These are phyloP conservation scores for Coriolopsis trogii DNA, from an alignment of 1,284 basidiomycete species.

Conservation along the genomic window DNA sequence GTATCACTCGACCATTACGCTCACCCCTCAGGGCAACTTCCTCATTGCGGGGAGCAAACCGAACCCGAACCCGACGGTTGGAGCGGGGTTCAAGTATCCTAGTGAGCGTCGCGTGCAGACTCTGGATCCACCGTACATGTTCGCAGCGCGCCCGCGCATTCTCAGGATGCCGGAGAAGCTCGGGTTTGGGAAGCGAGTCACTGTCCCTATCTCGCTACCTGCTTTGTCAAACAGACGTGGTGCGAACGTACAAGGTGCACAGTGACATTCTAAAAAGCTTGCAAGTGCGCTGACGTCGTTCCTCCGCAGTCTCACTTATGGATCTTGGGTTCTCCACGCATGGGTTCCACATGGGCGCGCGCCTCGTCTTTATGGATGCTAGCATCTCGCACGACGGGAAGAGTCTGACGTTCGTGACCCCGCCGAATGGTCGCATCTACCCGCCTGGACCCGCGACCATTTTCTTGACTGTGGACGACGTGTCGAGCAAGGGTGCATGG, in stretches of 20 bases:
- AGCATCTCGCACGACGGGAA: not conserved
- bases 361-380: conserved; percentile 1
- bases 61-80: conserved; percentile 45
- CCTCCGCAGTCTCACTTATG: not conserved
- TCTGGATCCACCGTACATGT: conserved; percentile 36
- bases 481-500: not conserved
- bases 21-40: conserved; percentile 44
- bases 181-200: not conserved
- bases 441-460: no score
- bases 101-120: conserved; percentile 52
- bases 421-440: not conserved
- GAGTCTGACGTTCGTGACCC: not conserved
- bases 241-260: not conserved
- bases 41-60: conserved; percentile 23
- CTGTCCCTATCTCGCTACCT: not conserved
- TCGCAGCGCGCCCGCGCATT: not conserved
- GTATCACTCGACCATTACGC: conserved; percentile 45
- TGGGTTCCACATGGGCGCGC: not conserved
- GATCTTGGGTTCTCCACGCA: not conserved
- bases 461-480: conserved; percentile 1
- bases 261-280: no score
- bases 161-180: not conserved
- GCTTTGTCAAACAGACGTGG: not conserved
- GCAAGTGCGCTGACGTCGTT: not conserved
- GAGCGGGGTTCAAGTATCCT: conserved; percentile 20